Evolutionary conservation across 1,284 basidiomycete genomes (phyloP).

Genomic region (Coniophora puteana): DNA sequence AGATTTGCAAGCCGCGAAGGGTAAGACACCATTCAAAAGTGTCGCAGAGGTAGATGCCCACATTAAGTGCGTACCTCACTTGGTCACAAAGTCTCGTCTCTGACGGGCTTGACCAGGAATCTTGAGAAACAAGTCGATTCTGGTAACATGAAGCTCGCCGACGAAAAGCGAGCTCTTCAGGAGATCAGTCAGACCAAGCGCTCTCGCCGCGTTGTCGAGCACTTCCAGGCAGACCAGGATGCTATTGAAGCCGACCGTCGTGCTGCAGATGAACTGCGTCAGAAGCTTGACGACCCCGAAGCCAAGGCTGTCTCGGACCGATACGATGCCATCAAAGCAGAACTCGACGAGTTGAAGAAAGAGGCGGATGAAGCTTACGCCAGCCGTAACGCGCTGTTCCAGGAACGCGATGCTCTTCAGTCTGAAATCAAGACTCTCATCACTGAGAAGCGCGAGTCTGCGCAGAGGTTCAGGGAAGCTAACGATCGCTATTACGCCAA

Average conservation of each 20-base stretch:
- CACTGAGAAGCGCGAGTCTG: constrained; percentile 75
- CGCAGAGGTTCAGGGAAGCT: constrained; percentile 70
- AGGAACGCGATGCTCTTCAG: constrained; percentile 81
- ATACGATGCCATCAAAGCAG: constrained; percentile 80
- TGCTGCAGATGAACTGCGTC: constrained; percentile 77
- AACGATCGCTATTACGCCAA: constrained; percentile 82
- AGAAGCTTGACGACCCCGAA: constrained; percentile 90
- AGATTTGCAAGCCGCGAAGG: constrained; percentile 81
- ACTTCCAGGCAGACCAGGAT: constrained; percentile 76
- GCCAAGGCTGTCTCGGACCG: constrained; percentile 79
- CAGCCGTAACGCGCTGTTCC: constrained; percentile 80
- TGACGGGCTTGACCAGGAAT: constrained; percentile 43
- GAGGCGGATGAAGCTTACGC: constrained; percentile 86
- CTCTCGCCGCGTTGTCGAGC: constrained; percentile 68
- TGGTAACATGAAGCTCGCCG: constrained; percentile 89
- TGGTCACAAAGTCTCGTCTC: constrained; percentile 2
- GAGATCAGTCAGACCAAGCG: constrained; percentile 81
- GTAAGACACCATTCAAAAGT: constrained; percentile 83
- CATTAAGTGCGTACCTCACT: constrained; percentile 59
- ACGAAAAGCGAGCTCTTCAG: constrained; percentile 91
- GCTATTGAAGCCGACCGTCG: constrained; percentile 80
- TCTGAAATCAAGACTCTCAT: constrained; percentile 73
- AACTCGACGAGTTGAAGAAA: constrained; percentile 86
- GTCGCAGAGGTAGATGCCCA: constrained; percentile 87
- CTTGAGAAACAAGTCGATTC: constrained; percentile 90